Evolutionary conservation across 768 basidiomycete species (phyloP), one percentile per base, ranked within the genome.

Genomic region (Pholiota conissans): DNA sequence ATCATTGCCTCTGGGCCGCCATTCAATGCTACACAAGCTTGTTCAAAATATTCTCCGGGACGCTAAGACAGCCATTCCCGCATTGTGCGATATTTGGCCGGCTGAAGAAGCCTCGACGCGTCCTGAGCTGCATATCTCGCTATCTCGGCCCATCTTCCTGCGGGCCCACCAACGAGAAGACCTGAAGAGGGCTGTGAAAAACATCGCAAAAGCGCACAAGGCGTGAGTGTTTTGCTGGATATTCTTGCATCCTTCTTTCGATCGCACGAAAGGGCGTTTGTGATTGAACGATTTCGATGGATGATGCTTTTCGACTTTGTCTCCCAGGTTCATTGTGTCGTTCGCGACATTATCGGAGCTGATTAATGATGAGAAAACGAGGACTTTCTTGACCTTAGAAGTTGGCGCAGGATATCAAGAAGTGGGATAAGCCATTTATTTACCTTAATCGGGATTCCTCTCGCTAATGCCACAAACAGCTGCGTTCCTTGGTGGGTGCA

Each of bases 361-460:
- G 34, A 78, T 75, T 30, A 95, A 95, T 68, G 93, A 94, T 69
- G 91, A 94, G 67, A 77, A 73, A 58, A 92, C 89, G 4, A 77
- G 95, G 56, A 83, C 86, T 1, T 97, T 98, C 70, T 75, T 98
- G 42, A 82, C 85, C 6, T 67, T 93, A 50, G 89, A 95, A 67
- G 75, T 95, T 42, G 93, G 94, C 20, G 91, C 91, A 6, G 95
- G 95, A 0, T 86, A 93, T 67, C 72, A 73, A 22, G 82, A 94
- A 77, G 95, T 94, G 60, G 60, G 46, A 16, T 24, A 40, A 22
- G 48, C 52, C 52, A 18, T 16, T 55, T 49, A 47, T 29, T 45
- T 42, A 10, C 27, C 49, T 53, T 29, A 50, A 52, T 52, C 29
- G 16, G 39, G 49, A 24, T n/a, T 34, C 40, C 49, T 39, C 48